These are phyloP conservation scores for Lablab purpureus DNA, from an alignment of 306 rosid species.

Conservation along the genomic window DNA sequence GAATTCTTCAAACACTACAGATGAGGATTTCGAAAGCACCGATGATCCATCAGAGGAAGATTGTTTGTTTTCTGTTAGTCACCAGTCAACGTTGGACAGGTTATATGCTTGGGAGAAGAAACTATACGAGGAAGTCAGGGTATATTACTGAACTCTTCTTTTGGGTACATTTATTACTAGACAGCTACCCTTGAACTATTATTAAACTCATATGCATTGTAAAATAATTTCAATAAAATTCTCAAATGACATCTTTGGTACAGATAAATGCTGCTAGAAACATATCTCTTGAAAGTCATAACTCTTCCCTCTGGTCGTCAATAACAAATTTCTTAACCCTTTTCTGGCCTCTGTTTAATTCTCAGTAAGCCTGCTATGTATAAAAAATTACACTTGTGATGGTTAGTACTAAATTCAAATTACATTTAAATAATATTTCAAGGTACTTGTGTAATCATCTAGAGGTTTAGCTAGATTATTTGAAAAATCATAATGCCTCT, in stretches of 20 bases:
- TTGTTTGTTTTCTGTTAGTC: conserved; percentile 66
- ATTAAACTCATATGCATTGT: background rate
- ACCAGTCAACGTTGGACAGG: conserved; percentile 85
- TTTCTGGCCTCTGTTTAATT: background rate
- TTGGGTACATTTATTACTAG: background rate
- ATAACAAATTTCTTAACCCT: background rate
- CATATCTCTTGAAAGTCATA: background rate
- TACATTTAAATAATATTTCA: background rate
- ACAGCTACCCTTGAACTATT: conserved; percentile 6
- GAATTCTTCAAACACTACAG: conserved; percentile 57
- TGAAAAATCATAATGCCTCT: conserved; percentile 33
- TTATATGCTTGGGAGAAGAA: conserved; percentile 97
- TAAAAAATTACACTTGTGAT: background rate
- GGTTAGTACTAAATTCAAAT: conserved; percentile 8
- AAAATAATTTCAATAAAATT: conserved; percentile 5
- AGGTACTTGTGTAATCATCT: background rate
- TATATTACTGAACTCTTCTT: conserved; percentile 43
- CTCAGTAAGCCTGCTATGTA: conserved; percentile 19
- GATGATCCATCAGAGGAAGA: conserved; percentile 66
- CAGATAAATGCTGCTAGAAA: background rate
- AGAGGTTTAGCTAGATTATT: conserved; percentile 29
- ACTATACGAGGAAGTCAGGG: conserved; percentile 90
- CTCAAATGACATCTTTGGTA: background rate
- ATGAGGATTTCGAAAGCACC: conserved; percentile 57
- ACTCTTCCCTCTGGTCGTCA: background rate